Evolutionary conservation across 768 basidiomycete genomes (phyloP), one percentile per base, ranked within the genome.

Genomic region (Vararia minispora): DNA sequence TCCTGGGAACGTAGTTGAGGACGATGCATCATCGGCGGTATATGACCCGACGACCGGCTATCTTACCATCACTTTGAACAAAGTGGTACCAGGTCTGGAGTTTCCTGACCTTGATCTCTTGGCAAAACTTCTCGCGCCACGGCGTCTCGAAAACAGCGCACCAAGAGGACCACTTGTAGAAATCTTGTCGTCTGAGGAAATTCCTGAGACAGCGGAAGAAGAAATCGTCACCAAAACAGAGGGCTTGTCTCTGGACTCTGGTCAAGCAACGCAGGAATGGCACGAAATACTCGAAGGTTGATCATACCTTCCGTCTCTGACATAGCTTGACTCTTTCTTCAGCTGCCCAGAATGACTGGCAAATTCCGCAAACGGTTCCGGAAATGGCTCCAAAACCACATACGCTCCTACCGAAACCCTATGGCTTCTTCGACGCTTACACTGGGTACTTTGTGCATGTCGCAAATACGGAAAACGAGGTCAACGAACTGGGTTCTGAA

Each of bases 271-370:
- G 13, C 59, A 65, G n/a, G 64, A 76, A 43, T 54, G 57, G 17
- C 50, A 49, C 39, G 73, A 79, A 50, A 68, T 82, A 33, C 50
- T 74, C 6, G 55, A 68, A 62, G 82, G 81, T 76, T 44, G 9
- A 55, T 33, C 13, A 18, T 17, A 29, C 22, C 13, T 33, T 23
- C 28, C 4, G 28, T 16, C 5, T 28, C 18, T 21, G 8, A 4
- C 18, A 31, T 37, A 22, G 20, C 2, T 39, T 3, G 28, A 17
- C 22, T 16, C 37, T 20, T 31, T 46, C 21, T 32, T 12, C 57
- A 90, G 87, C 84, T 17, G 77, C 75, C 28, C 63, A 75, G 49
- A 79, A 84, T 46, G 80, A 83, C 51, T 90, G 87, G 87, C 76
- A 76, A 48, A 44, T 86, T 25, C 75, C 77, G 8, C 87, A 88